Percentiles rank a stretch among this genome's conserved stretches.
Evolutionary conservation across 2,329 filamentous ascomycete genomes (phyloP).

Genomic region (Pseudogymnoascus destructans): DNA sequence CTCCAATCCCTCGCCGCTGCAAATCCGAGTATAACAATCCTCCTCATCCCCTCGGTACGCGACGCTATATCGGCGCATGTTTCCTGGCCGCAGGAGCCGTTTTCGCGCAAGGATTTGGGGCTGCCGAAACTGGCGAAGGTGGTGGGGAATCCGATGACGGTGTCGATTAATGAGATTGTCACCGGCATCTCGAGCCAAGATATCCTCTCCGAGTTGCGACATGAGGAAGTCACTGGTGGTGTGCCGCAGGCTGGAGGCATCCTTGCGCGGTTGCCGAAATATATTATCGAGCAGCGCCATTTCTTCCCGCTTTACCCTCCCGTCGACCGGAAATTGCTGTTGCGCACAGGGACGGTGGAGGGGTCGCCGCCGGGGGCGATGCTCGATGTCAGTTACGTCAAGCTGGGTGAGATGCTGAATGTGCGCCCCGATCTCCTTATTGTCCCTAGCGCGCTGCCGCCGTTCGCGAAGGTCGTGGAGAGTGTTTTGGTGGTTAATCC

Average conservation of each 20-base stretch:
- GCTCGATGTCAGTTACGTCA: slow-evolving; percentile 72
- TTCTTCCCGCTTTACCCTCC: slow-evolving; percentile 86
- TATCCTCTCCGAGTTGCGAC: slow-evolving; percentile 65
- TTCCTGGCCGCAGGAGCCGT: slow-evolving; percentile 69
- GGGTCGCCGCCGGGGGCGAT: slow-evolving; percentile 58
- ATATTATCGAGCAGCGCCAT: slow-evolving; percentile 79
- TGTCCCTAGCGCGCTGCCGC: slow-evolving; percentile 66
- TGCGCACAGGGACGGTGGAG: slow-evolving; percentile 48
- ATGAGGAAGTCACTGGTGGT: slow-evolving; percentile 53
- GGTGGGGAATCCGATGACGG: slow-evolving; percentile 80
- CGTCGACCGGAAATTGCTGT: slow-evolving; percentile 51
- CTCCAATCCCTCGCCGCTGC: slow-evolving; percentile 56
- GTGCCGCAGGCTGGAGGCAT: slow-evolving; percentile 33
- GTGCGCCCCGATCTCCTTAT: slow-evolving; percentile 76
- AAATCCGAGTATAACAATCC: slow-evolving; percentile 67
- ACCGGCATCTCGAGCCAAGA: slow-evolving; percentile 77
- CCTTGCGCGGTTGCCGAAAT: slow-evolving; percentile 53
- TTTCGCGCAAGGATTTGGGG: slow-evolving; percentile 52
- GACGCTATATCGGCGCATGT: slow-evolving; percentile 78
- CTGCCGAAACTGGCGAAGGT: slow-evolving; percentile 64
- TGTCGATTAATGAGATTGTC: slow-evolving; percentile 77
- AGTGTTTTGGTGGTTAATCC: slow-evolving; percentile 86
- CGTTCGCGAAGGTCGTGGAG: slow-evolving; percentile 86
- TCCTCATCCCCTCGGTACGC: slow-evolving; percentile 71
- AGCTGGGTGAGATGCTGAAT: slow-evolving; percentile 81